Conservation (phyloP, 371 early-diverging fungal species). For the Mortierella sp. region DNA sequence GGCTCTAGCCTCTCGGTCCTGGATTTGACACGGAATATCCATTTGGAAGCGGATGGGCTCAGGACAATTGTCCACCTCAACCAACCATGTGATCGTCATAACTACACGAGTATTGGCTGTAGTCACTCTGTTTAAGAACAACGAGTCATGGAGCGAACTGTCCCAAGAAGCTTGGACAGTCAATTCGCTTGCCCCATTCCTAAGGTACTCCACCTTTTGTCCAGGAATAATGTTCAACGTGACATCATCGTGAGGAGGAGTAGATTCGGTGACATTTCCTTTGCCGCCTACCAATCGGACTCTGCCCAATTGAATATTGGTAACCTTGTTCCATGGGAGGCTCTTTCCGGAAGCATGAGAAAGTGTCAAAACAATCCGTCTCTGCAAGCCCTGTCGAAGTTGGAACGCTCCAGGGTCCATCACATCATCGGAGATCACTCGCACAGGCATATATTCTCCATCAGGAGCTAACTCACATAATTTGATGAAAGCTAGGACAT, state of each 20-base stretch:
- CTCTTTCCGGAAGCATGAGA: constrained; percentile 84
- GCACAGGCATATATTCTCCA: constrained; percentile 85
- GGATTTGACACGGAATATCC: constrained; percentile 76
- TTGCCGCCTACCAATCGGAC: constrained; percentile 78
- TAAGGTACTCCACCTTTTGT: constrained; percentile 64
- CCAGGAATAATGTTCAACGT: constrained; percentile 63
- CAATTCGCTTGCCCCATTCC: constrained; percentile 76
- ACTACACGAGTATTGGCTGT: constrained; percentile 70
- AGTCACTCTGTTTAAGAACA: constrained; percentile 81
- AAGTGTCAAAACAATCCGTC: constrained; percentile 79
- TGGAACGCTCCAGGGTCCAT: constrained; percentile 77
- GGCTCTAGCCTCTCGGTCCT: constrained; percentile 58
- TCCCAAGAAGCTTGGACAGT: constrained; percentile 84
- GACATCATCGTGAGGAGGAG: constrained; percentile 65
- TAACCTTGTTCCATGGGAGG: constrained; percentile 74
- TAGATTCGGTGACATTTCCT: constrained; percentile 70
- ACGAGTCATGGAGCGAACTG: constrained; percentile 82
- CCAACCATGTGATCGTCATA: constrained; percentile 69
- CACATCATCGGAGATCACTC: constrained; percentile 67
- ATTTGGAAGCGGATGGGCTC: constrained; percentile 71
- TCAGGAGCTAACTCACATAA: constrained; percentile 69
- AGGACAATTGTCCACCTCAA: constrained; percentile 71
- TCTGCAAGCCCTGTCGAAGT: constrained; percentile 88
- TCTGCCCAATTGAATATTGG: constrained; percentile 72
- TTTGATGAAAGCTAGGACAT: constrained; percentile 78